Evolutionary conservation across 176 grass and related monocot genomes (phyloP), one percentile per base, ranked within the genome.

Genomic region (Carex parvula): DNA sequence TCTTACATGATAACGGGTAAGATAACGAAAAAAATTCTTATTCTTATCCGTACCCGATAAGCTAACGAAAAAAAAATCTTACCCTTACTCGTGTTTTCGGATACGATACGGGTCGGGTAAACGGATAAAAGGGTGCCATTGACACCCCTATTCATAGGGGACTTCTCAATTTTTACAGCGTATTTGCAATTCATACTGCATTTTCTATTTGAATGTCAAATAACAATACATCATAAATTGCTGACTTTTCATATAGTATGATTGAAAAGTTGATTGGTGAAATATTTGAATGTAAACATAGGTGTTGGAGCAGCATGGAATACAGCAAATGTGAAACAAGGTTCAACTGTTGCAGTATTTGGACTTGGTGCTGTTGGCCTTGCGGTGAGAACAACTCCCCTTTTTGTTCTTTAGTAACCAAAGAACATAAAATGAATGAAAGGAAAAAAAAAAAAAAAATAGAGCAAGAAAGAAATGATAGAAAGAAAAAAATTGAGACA

Each of bases 251-350:
- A 14, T 42, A 46, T 76, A 44, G 41, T 5, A 46, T 48, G n/a
- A 46, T 61, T 8, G 14, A 59, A 16, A 61, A 21, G 6, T 52
- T 29, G 16, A 68, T 14, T 71, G 56, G 37, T 57, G 0, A 66
- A 32, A 59, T 24, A 8, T 33, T 1, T 55, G 5, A 14, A 46
- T 74, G 63, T 46, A 7, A 15, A 39, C 44, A 58, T 42, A 94
- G 95, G 95, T 41, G 80, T 94, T 3, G 95, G 95, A 86, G 95
- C 95, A 6, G 92, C 35, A n/a, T 98, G 95, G 95, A 98, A 98
- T 85, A 93, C 92, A 8, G 95, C 95, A 60, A 90, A 94, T 32
- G 76, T 98, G 11, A 84, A 84, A 32, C 60, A 84, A 82, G 95
- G 89, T 0, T 88, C 89, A 4, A 90, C 89, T 0, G 89, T 98